Evolutionary conservation across 2,329 filamentous ascomycete species (phyloP).

Genomic region (Apiospora malaysiana): DNA sequence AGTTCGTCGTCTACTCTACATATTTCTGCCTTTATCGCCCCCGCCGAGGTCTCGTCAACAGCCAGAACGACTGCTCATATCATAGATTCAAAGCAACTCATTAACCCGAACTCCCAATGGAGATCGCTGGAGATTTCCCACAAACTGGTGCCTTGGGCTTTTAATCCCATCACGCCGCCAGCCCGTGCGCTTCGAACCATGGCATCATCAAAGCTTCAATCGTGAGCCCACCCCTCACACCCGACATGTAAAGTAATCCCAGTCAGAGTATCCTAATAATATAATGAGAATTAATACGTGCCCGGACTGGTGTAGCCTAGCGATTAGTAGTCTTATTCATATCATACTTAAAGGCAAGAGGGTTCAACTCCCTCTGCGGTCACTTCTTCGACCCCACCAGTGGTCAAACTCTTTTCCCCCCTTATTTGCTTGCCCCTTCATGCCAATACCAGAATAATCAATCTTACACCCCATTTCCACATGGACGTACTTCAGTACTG

Average conservation of each 20-base stretch:
- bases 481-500: background rate
- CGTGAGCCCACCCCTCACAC: background rate
- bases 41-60: background rate
- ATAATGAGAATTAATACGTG: background rate
- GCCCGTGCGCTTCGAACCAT: background rate
- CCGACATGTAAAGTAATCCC: background rate
- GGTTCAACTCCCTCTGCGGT: slow-evolving; percentile 13
- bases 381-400: background rate
- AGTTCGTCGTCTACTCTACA: background rate
- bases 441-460: background rate
- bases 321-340: slow-evolving; percentile 3
- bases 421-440: background rate
- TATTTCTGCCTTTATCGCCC: background rate
- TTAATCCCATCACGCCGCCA: background rate
- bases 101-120: background rate
- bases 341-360: background rate
- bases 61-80: background rate
- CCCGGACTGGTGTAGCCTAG: background rate
- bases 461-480: background rate
- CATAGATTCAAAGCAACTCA: background rate
- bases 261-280: no score
- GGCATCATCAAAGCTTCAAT: background rate
- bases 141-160: background rate
- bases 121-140: background rate
- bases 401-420: background rate